Evolutionary conservation across 23 red algal genomes (phyloP).

Genomic region (Gracilariopsis chorda): DNA sequence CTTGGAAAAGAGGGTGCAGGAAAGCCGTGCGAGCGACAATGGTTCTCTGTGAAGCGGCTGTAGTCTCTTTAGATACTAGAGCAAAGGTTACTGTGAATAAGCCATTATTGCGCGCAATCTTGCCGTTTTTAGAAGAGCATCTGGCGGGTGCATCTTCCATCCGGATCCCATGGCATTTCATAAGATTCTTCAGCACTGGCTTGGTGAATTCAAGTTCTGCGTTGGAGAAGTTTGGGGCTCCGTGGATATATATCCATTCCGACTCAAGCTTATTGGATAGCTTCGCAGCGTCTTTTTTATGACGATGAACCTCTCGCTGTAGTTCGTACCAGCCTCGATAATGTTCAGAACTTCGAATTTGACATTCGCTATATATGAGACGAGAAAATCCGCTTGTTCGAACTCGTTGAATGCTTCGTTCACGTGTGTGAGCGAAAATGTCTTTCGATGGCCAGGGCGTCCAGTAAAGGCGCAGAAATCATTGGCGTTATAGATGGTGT

Average conservation of each 20-base stretch:
- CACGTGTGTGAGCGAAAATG: background rate
- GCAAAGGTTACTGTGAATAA: background rate
- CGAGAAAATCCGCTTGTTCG: slow-evolving; percentile 16
- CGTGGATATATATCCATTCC: slow-evolving; percentile 12
- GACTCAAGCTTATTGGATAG: background rate
- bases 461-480: background rate
- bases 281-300: background rate
- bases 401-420: slow-evolving; percentile 29
- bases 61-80: background rate
- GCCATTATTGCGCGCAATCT: slow-evolving; percentile 22
- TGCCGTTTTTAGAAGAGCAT: slow-evolving; percentile 2
- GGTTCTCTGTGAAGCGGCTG: background rate
- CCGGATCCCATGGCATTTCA: background rate
- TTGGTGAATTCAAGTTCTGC: slow-evolving; percentile 7
- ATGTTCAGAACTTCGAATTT: slow-evolving; percentile 7
- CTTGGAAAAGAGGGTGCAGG: slow-evolving; percentile 19
- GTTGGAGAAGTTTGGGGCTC: background rate
- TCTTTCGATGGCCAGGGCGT: background rate
- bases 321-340: background rate
- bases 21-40: background rate
- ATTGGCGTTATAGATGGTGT: background rate
- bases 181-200: background rate
- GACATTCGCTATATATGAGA: background rate
- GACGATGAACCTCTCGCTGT: background rate
- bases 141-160: background rate